These are phyloP conservation scores for Saturnispora quitensis DNA, from an alignment of 805 yeast genomes.

Conservation along the genomic window DNA sequence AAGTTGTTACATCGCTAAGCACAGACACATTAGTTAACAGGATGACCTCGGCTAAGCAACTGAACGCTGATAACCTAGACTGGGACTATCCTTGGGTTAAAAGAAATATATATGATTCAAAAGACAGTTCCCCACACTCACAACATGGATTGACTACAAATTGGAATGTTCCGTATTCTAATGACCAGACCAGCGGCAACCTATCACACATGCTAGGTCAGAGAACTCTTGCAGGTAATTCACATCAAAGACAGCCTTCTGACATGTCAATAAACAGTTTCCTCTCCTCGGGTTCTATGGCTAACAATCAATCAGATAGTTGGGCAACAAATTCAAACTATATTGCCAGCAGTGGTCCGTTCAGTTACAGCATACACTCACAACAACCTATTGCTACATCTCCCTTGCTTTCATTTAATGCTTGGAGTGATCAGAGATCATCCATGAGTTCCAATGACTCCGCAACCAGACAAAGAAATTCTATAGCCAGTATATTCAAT, in stretches of 20 bases:
- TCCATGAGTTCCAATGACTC: not conserved
- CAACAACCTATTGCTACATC: not conserved
- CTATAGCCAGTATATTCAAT: not conserved
- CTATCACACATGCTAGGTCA: not conserved
- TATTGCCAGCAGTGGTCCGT: not conserved
- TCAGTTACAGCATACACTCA: not conserved
- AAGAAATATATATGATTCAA: not conserved
- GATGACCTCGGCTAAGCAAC: not conserved
- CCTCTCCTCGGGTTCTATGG: not conserved
- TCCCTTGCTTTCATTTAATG: not conserved
- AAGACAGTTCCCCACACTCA: not conserved
- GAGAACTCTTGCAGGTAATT: conserved; percentile 1
- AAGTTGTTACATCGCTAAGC: not conserved
- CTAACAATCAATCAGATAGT: not conserved
- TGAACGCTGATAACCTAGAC: not conserved
- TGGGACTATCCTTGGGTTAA: not conserved
- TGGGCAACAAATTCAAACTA: conserved; percentile 1
- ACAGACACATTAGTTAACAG: not conserved
- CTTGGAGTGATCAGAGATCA: not conserved
- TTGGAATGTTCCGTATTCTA: not conserved
- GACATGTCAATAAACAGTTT: conserved; percentile 2
- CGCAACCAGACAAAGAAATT: not conserved
- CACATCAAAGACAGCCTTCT: conserved; percentile 2
- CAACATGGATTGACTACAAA: not conserved
- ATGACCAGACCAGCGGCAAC: not conserved